Conservation (phyloP, 2,329 filamentous ascomycete species). For the Albophoma yamanashiensis region DNA sequence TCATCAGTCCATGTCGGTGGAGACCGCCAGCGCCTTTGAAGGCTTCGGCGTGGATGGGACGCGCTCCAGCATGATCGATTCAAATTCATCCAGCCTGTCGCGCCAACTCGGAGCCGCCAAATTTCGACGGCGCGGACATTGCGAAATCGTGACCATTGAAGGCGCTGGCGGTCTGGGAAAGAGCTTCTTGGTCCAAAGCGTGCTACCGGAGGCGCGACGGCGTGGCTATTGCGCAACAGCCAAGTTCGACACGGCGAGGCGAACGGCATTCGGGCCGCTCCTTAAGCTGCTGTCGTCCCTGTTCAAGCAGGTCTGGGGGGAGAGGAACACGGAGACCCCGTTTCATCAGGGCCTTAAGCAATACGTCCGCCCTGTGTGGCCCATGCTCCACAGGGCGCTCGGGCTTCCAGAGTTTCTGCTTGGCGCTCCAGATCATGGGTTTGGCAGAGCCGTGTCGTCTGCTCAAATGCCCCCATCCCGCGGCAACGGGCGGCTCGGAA, state of each 20-base stretch:
- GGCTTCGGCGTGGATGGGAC: conserved; percentile 30
- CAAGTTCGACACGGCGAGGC: conserved; percentile 53
- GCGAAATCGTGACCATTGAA: conserved; percentile 51
- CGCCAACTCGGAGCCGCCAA: conserved; percentile 45
- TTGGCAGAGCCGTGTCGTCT: conserved; percentile 25
- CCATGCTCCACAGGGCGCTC: conserved; percentile 49
- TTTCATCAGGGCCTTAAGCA: conserved; percentile 53
- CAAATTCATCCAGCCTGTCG: conserved; percentile 37
- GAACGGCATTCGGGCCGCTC: conserved; percentile 51
- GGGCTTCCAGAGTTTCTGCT: conserved; percentile 61
- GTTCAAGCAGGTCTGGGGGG: conserved; percentile 58
- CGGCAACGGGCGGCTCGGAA: conserved; percentile 17
- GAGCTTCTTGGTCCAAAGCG: conserved; percentile 52
- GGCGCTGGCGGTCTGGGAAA: conserved; percentile 55
- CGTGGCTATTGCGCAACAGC: conserved; percentile 55
- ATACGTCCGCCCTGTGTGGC: conserved; percentile 54
- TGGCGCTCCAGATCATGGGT: conserved; percentile 31
- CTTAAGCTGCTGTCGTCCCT: conserved; percentile 55
- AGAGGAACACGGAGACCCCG: conserved; percentile 52
- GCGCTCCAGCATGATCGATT: conserved; percentile 33
- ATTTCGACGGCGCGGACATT: conserved; percentile 50
- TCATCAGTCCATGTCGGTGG: conserved; percentile 38
- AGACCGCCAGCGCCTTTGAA: conserved; percentile 36
- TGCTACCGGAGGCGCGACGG: conserved; percentile 48
- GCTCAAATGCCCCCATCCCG: conserved; percentile 20